Percentiles rank a stretch among this genome's conserved stretches.
Conservation (phyloP, 306 rosid species). For the Senna tora region DNA sequence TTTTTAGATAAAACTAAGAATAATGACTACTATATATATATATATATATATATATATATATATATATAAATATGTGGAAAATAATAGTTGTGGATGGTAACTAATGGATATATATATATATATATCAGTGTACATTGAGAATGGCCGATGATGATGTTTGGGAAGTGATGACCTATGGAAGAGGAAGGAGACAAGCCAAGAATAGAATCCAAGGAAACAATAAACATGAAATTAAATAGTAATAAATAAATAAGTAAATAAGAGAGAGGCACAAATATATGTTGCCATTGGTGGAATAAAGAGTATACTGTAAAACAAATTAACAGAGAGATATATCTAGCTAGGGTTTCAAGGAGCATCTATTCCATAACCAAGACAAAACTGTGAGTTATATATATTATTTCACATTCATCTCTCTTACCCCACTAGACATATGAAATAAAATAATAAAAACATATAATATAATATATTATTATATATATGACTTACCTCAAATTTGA, state of each 20-base stretch:
- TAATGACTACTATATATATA: too few species aligned
- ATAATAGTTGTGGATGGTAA: neutral
- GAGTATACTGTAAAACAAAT: conserved; percentile 40
- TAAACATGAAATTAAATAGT: conserved; percentile 4
- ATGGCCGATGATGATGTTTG: conserved; percentile 33
- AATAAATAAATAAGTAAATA: neutral
- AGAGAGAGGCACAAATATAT: conserved; percentile 17
- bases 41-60: neutral
- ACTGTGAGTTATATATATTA: conserved; percentile 29
- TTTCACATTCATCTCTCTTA: conserved; percentile 22
- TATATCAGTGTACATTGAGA: conserved; percentile 34
- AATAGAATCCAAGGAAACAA: conserved; percentile 61
- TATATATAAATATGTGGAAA: neutral
- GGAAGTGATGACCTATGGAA: conserved; percentile 35
- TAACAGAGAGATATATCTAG: conserved; percentile 26
- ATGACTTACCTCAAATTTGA: conserved; percentile 43
- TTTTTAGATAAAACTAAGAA: neutral
- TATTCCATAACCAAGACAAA: conserved; percentile 62
- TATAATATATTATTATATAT: neutral
- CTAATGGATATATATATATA: too few species aligned
- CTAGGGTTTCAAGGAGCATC: conserved; percentile 82
- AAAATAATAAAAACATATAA: too few species aligned
- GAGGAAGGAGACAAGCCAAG: conserved; percentile 48
- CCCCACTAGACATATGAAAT: too few species aligned
- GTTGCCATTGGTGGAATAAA: conserved; percentile 41